A percentile compares a stretch with the other conserved stretches of the same genome.
phyloP scores from a whole-genome alignment of 441 rosid species.

The Eruca vesicaria region DNA sequence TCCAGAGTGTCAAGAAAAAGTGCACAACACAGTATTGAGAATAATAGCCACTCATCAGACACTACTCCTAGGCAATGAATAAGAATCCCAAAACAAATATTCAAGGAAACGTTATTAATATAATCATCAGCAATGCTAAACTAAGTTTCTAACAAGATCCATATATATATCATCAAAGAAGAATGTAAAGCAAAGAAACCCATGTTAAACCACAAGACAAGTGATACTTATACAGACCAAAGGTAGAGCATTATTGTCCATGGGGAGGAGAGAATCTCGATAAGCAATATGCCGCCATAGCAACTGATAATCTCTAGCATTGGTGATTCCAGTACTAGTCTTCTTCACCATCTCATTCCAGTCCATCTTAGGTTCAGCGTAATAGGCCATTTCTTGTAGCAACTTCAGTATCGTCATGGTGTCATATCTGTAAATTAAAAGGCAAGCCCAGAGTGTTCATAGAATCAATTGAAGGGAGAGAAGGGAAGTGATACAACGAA shows the following conservation, averaged over 20 bases:
- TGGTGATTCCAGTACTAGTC: slow-evolving; percentile 72
- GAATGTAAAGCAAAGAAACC: not conserved
- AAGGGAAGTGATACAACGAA: not conserved
- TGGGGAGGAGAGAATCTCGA: slow-evolving; percentile 45
- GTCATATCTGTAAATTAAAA: slow-evolving; percentile 45
- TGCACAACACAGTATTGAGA: not conserved
- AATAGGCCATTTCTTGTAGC: slow-evolving; percentile 71
- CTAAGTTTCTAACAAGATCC: not conserved
- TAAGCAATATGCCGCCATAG: slow-evolving; percentile 93
- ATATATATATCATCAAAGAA: not conserved
- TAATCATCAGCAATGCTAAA: not conserved
- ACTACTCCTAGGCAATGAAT: not conserved
- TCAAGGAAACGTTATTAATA: not conserved
- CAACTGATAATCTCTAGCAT: slow-evolving; percentile 76
- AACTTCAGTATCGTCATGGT: slow-evolving; percentile 53
- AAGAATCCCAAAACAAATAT: not conserved
- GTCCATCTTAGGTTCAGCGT: slow-evolving; percentile 56
- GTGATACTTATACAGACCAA: slow-evolving; percentile 41
- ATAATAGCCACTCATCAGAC: not conserved
- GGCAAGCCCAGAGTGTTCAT: not conserved
- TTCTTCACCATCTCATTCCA: slow-evolving; percentile 76
- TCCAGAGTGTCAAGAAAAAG: slow-evolving; percentile 3
- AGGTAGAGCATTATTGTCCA: slow-evolving; percentile 52
- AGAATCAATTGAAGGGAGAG: not conserved
- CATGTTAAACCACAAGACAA: not conserved